These are phyloP conservation scores for Phytophthora brassicae DNA, from an alignment of 352 stramenopile genomes.

Conservation along the genomic window DNA sequence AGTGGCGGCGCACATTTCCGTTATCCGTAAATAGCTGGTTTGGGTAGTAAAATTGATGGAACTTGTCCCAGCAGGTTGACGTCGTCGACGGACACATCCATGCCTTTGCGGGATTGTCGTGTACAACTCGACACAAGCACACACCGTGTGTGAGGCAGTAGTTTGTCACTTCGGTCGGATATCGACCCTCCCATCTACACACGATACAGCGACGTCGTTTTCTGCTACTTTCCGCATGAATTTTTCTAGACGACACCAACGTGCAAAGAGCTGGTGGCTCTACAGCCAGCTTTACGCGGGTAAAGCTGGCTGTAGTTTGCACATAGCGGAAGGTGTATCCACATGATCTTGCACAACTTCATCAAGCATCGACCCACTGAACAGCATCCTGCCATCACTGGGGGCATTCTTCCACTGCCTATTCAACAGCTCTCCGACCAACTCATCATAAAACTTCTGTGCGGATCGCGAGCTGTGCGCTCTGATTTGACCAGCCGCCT, in stretches of 20 bases:
- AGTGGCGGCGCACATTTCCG: neutral
- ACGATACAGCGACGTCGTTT: conserved; percentile 1
- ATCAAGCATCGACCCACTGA: neutral
- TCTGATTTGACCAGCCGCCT: neutral
- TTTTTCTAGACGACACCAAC: neutral
- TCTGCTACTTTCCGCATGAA: neutral
- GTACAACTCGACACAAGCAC: conserved; percentile 1
- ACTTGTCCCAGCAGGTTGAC: conserved; percentile 9
- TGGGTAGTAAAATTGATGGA: conserved; percentile 1
- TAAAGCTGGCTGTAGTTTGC: too few relatives aligned
- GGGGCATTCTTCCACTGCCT: neutral
- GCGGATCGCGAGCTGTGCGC: neutral
- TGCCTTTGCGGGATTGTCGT: neutral
- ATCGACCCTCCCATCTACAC: neutral
- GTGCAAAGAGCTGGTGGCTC: neutral
- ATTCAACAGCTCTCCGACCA: neutral
- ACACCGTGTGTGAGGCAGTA: conserved; percentile 2
- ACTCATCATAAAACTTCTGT: conserved; percentile 4
- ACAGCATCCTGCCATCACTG: conserved; percentile 1
- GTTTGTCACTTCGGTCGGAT: conserved; percentile 4
- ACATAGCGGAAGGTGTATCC: neutral
- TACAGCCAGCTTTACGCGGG: neutral
- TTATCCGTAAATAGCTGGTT: conserved; percentile 3
- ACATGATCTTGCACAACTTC: neutral
- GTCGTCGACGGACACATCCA: conserved; percentile 1